These are phyloP conservation scores for Boletus rubescentipes DNA, from an alignment of 768 basidiomycete genomes.

Conservation along the genomic window DNA sequence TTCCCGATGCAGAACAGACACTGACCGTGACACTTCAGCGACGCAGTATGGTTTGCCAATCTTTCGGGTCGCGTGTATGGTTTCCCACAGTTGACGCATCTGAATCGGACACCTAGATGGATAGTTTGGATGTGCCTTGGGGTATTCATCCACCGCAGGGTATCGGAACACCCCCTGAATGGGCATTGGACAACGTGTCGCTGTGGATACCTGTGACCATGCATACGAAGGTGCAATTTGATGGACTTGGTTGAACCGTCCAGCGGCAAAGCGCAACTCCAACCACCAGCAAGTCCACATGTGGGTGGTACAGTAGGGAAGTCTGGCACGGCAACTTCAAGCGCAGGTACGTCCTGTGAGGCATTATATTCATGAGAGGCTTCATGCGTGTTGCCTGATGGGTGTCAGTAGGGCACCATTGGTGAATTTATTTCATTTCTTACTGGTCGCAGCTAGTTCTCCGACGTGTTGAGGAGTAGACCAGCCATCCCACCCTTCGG, in stretches of 20 bases:
- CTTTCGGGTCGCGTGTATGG: constrained; percentile 2
- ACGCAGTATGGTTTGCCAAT: constrained; percentile 1
- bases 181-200: constrained; percentile 10
- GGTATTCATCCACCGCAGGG: constrained; percentile 16
- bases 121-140: constrained; percentile 15
- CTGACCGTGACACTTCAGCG: constrained; percentile 9
- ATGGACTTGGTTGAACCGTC: constrained; percentile 6
- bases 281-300: constrained; percentile 8
- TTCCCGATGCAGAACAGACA: background rate
- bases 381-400: background rate
- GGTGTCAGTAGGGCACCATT: background rate
- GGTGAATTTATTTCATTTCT: background rate
- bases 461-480: too few relatives aligned
- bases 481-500: too few relatives aligned
- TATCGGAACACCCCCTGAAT: constrained; percentile 8
- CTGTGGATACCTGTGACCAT: constrained; percentile 12
- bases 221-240: constrained; percentile 10
- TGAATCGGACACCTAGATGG: constrained; percentile 13
- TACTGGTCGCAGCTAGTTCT: background rate
- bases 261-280: constrained; percentile 3
- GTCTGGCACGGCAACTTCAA: background rate
- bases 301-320: background rate
- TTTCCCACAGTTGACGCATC: constrained; percentile 6
- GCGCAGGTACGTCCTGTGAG: background rate
- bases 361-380: background rate